phyloP scores from a whole-genome alignment of 345 rosid genomes.

The Populus tremula region DNA sequence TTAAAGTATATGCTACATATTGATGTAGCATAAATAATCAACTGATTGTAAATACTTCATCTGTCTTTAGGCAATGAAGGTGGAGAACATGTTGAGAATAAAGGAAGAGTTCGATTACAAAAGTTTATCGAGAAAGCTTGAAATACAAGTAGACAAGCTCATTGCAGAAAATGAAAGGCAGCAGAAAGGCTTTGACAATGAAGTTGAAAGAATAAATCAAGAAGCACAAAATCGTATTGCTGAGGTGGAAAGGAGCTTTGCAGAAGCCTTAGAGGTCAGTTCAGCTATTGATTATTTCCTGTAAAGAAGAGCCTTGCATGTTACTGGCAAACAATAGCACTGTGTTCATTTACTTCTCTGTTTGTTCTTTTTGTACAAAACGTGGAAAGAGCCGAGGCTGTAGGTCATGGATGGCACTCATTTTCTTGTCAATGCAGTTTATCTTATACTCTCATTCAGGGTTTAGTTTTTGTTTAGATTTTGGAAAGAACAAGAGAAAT shows the following conservation, averaged over 20 bases:
- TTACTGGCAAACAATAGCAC: neutral
- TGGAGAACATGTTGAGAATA: conserved; percentile 37
- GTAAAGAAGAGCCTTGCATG: neutral
- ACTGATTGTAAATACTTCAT: neutral
- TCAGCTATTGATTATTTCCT: neutral
- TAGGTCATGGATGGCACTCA: neutral
- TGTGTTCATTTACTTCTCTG: neutral
- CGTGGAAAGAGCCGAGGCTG: neutral
- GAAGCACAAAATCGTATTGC: conserved; percentile 32
- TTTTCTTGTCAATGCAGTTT: neutral
- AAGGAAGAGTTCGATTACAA: conserved; percentile 39
- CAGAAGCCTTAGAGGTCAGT: conserved; percentile 39
- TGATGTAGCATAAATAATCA: neutral
- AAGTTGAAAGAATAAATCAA: conserved; percentile 31
- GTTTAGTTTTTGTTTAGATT: conserved; percentile 3
- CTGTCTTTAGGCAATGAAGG: conserved; percentile 32
- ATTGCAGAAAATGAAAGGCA: conserved; percentile 36
- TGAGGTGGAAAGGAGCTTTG: conserved; percentile 35
- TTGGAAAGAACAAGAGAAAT: neutral
- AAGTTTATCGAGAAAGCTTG: conserved; percentile 34
- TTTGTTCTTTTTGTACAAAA: neutral
- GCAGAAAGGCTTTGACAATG: conserved; percentile 29
- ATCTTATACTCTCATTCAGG: neutral
- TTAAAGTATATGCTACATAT: neutral
- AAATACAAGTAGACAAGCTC: conserved; percentile 37